phyloP scores from a whole-genome alignment of 1,139 yeast genomes.

The Blastobotrys aristatus region DNA sequence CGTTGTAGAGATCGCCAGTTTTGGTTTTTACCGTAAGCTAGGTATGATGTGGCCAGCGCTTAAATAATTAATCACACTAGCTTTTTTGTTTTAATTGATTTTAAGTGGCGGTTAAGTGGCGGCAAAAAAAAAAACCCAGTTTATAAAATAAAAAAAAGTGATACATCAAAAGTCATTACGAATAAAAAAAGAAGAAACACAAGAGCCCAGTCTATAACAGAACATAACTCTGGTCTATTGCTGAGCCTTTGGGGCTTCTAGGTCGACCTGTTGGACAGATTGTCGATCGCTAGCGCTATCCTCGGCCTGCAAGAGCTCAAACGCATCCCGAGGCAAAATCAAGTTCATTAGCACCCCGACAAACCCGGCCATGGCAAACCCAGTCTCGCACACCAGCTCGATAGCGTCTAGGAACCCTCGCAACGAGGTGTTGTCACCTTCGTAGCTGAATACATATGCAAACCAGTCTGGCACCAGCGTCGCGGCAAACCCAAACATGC shows the following conservation, averaged over 20 bases:
- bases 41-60: no score
- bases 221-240: background rate
- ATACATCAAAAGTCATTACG: background rate
- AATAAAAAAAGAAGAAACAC: background rate
- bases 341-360: constrained; percentile 69
- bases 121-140: background rate
- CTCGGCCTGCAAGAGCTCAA: constrained; percentile 1
- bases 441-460: constrained; percentile 64
- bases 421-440: constrained; percentile 37
- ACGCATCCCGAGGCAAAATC: constrained; percentile 62
- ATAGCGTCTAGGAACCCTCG: constrained; percentile 55
- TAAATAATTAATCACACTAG: background rate
- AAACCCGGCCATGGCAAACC: constrained; percentile 79
- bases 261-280: constrained; percentile 4
- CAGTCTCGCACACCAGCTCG: constrained; percentile 77
- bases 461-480: constrained; percentile 77
- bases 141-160: background rate
- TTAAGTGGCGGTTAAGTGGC: background rate
- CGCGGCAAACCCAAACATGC: constrained; percentile 76
- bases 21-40: no score
- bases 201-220: background rate
- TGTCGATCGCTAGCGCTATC: background rate
- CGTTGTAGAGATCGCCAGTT: no score
- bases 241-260: constrained; percentile 1
- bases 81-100: background rate